Base-by-base conservation (phyloP, 2,329 filamentous ascomycete species). In the Tolypocladium ovalisporum region DNA sequence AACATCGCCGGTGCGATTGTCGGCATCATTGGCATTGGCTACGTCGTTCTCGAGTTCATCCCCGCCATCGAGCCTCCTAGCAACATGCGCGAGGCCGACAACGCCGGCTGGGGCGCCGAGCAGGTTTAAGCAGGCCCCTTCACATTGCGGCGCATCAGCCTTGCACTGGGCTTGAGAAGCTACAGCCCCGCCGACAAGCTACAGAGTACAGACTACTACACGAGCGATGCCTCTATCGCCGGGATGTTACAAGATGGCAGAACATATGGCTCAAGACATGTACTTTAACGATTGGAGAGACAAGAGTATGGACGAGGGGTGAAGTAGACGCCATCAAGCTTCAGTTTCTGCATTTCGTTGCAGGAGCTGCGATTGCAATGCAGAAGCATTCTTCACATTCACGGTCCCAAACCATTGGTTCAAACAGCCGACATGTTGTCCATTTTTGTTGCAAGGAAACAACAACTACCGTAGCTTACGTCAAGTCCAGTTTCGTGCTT, bases 1-100 rank as follows among this genome's bases (percentile, higher is more conserved):
- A 85, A 86, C 69, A 84, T 96, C 58, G 84, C 90, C 29, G 94
- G 91, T 63, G 81, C 84, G 55, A 79, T 95, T 64, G 80, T 97
- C 63, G 90, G 86, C 55, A 66, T 94, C 55, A 76, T 90, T 62
- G 94, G 94, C 65, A 69, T 97, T 60, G 87, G 71, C 61, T 99
- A 97, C 76, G 75, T 82, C 63, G 85, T 75, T 53, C 81, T 91
- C 68, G 88, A 91, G 73, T 91, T 88, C 71, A 77, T 90, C 62
- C 88, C 88, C 35, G 88, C 86, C 61, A 89, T 91, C 68, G 88
- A 91, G 74, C 86, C 88, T 54, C 88, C 88, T 12, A 82, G 84
- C 70, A 91, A 89, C 77, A 91, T 91, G 88, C 84, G 88, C 70
- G 87, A 90, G 71, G 84, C 83, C 62, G 87, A 90, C 67, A 67